These are phyloP conservation scores for Sextonia rubra DNA, from an alignment of 164 flowering plant species.

Conservation along the genomic window DNA sequence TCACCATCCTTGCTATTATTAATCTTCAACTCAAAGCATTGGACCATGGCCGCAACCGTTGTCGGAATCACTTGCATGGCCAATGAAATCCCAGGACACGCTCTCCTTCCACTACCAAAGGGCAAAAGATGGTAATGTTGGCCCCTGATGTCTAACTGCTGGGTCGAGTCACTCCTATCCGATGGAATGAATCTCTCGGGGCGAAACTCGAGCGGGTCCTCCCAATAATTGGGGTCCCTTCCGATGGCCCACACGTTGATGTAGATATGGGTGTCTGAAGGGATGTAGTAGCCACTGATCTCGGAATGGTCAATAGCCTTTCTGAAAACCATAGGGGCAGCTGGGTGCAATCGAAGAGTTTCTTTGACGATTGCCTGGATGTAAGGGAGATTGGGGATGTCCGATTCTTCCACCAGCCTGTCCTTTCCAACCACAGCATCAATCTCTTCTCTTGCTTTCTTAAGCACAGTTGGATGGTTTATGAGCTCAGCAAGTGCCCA, in stretches of 20 bases:
- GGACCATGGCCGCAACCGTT: conserved; percentile 8
- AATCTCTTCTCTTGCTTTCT: conserved; percentile 8
- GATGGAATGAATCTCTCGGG: conserved; percentile 11
- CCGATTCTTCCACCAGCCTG: conserved; percentile 11
- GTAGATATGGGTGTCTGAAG: neutral
- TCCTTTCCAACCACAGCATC: neutral
- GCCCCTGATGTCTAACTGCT: conserved; percentile 24
- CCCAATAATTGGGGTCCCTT: conserved; percentile 9
- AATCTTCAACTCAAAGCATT: conserved; percentile 11
- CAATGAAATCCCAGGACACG: conserved; percentile 17
- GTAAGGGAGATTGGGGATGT: conserved; percentile 13
- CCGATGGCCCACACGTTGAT: conserved; percentile 9
- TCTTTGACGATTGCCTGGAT: conserved; percentile 10
- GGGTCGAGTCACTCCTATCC: neutral
- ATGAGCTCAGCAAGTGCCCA: conserved; percentile 14
- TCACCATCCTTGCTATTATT: neutral
- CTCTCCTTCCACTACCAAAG: conserved; percentile 31
- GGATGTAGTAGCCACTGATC: conserved; percentile 8
- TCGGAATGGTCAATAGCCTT: conserved; percentile 5
- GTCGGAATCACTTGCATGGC: conserved; percentile 5
- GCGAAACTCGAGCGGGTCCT: conserved; percentile 5
- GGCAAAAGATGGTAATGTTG: conserved; percentile 30
- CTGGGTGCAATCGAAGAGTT: conserved; percentile 4
- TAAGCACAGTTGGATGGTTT: conserved; percentile 4
- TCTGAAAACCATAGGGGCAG: conserved; percentile 1